These are phyloP conservation scores for Nissolia schottii DNA, from an alignment of 306 rosid genomes.

Conservation along the genomic window DNA sequence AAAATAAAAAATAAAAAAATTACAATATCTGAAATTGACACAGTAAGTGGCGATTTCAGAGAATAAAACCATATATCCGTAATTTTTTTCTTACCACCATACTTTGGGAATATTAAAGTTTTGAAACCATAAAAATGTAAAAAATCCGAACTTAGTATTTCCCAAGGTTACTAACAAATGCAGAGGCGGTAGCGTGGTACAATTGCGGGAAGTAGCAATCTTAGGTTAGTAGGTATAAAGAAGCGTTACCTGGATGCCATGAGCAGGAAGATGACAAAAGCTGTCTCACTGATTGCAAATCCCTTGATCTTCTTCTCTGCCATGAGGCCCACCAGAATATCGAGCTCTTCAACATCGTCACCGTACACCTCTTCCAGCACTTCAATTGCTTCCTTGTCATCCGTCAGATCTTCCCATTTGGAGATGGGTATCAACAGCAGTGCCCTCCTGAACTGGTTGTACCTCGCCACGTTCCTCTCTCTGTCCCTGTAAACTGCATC, in stretches of 20 bases:
- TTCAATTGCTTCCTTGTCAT: constrained; percentile 44
- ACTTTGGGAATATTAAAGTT: no score
- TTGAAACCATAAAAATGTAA: no score
- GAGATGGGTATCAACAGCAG: constrained; percentile 44
- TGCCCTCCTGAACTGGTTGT: constrained; percentile 50
- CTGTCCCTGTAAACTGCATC: constrained; percentile 61
- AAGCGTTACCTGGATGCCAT: constrained; percentile 53
- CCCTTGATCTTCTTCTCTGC: constrained; percentile 67
- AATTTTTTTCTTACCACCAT: no score
- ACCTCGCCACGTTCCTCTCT: constrained; percentile 54
- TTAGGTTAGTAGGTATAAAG: no score
- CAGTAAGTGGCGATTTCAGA: no score
- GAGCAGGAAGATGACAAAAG: constrained; percentile 44
- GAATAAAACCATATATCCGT: no score
- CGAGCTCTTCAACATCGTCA: constrained; percentile 56
- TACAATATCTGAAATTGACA: no score
- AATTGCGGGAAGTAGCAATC: no score
- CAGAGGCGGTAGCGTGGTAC: no score
- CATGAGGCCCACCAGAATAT: constrained; percentile 55
- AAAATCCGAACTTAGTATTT: no score
- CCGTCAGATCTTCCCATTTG: constrained; percentile 57
- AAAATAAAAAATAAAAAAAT: no score
- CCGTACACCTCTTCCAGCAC: constrained; percentile 46
- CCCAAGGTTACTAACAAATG: no score
- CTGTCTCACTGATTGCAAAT: constrained; percentile 61